Conservation (phyloP, 164 flowering plant species). For the Platanus orientalis region DNA sequence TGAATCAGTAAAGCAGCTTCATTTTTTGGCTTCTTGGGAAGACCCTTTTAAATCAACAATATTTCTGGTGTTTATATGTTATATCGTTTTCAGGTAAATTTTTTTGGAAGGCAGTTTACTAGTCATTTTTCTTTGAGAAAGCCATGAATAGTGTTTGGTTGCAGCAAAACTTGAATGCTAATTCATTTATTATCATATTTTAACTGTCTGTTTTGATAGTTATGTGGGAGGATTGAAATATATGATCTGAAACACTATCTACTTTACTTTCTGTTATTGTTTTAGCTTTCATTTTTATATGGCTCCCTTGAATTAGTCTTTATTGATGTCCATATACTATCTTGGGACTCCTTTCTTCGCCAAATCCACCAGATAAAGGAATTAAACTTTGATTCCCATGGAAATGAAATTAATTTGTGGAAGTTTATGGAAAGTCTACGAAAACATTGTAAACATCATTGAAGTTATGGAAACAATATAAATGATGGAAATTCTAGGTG, state of each 20-base stretch:
- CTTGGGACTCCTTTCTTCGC: too few relatives aligned
- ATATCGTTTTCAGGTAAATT: conserved; percentile 48
- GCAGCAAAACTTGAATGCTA: background rate
- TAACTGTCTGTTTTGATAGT: background rate
- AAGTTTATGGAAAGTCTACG: too few relatives aligned
- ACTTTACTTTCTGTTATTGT: background rate
- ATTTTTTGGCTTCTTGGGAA: conserved; percentile 69
- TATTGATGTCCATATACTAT: too few relatives aligned
- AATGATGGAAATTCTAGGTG: too few relatives aligned
- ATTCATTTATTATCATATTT: background rate
- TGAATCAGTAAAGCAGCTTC: conserved; percentile 34
- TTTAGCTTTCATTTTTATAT: too few relatives aligned
- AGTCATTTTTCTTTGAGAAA: background rate
- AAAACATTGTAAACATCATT: too few relatives aligned
- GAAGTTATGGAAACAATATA: too few relatives aligned
- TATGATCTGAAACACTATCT: background rate
- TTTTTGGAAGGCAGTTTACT: background rate
- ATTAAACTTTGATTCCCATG: too few relatives aligned
- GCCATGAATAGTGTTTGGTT: background rate
- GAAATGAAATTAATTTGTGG: too few relatives aligned
- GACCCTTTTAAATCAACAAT: conserved; percentile 54
- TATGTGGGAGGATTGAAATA: background rate
- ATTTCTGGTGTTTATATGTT: conserved; percentile 47
- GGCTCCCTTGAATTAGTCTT: too few relatives aligned
- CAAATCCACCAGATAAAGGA: too few relatives aligned